Percentiles rank a stretch among this genome's conserved stretches.
These are phyloP conservation scores for Paraphoma chrysanthemicola DNA, from an alignment of 2,329 filamentous ascomycete genomes.

Conservation along the genomic window DNA sequence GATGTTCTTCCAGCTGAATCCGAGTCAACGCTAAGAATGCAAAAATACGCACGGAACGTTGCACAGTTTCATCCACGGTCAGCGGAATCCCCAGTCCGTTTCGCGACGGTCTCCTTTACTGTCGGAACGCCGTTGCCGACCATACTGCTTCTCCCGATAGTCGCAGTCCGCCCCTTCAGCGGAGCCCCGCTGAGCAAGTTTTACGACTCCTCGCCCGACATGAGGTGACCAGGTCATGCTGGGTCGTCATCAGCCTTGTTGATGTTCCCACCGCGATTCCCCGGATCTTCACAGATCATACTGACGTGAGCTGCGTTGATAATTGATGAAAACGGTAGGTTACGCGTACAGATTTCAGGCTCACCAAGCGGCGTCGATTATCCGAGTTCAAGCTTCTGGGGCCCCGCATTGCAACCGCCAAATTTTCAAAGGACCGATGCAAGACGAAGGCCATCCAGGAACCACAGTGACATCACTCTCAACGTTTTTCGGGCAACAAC, in stretches of 20 bases:
- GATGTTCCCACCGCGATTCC: conserved; percentile 1
- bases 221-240: conserved; percentile 10
- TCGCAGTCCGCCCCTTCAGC: conserved; percentile 12
- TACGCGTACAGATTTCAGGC: conserved; percentile 19
- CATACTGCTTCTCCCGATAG: conserved; percentile 6
- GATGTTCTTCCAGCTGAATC: conserved; percentile 7
- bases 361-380: conserved; percentile 13
- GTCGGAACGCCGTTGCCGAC: conserved; percentile 12
- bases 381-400: conserved; percentile 28
- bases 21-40: conserved; percentile 2
- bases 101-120: conserved; percentile 8
- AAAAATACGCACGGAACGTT: conserved; percentile 2
- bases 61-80: conserved; percentile 11
- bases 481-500: not conserved
- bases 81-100: not conserved
- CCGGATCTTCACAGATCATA: conserved; percentile 8
- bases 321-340: conserved; percentile 8
- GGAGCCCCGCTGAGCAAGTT: conserved; percentile 18
- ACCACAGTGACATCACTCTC: conserved; percentile 20
- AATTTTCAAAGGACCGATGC: conserved; percentile 23
- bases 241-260: not conserved
- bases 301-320: conserved; percentile 12
- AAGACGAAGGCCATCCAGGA: conserved; percentile 21
- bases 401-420: conserved; percentile 27
- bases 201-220: conserved; percentile 17